These are phyloP conservation scores for Solanum hybrid DNA, from an alignment of 305 asterid species.

Conservation along the genomic window DNA sequence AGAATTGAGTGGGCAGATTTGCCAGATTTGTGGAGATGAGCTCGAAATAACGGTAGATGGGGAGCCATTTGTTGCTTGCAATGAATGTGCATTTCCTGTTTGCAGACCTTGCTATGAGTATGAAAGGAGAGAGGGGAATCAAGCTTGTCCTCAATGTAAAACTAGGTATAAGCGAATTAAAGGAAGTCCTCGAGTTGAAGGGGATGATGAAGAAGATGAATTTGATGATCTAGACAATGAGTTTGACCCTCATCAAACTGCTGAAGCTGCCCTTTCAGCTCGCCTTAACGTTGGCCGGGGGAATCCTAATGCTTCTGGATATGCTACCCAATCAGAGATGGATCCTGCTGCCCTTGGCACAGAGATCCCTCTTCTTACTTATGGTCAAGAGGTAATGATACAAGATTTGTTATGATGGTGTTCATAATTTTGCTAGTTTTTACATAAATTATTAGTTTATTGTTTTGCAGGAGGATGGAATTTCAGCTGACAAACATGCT, in stretches of 20 bases:
- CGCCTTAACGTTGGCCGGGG: slow-evolving; percentile 55
- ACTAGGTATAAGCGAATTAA: slow-evolving; percentile 39
- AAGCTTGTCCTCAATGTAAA: slow-evolving; percentile 45
- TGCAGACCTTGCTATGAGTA: slow-evolving; percentile 42
- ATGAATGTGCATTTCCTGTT: slow-evolving; percentile 47
- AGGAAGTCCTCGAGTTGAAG: slow-evolving; percentile 56
- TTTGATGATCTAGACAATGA: slow-evolving; percentile 92
- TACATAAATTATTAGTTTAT: not conserved
- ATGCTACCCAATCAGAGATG: slow-evolving; percentile 45
- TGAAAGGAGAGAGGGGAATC: slow-evolving; percentile 43
- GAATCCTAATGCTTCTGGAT: slow-evolving; percentile 31
- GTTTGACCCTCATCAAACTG: slow-evolving; percentile 49
- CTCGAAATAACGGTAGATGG: slow-evolving; percentile 34
- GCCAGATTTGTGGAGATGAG: slow-evolving; percentile 49
- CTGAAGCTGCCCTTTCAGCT: slow-evolving; percentile 44
- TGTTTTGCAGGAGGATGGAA: slow-evolving; percentile 60
- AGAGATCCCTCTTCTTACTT: slow-evolving; percentile 88
- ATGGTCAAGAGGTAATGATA: slow-evolving; percentile 78
- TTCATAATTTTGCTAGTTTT: not conserved
- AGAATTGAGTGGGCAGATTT: slow-evolving; percentile 38
- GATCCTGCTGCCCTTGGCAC: slow-evolving; percentile 55
- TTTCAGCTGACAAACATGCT: slow-evolving; percentile 94
- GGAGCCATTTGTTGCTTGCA: slow-evolving; percentile 46
- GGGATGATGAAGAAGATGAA: slow-evolving; percentile 95
- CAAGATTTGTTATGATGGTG: slow-evolving; percentile 4